A percentile compares a stretch with the other conserved stretches of the same genome.
phyloP scores from a whole-genome alignment of 1,139 yeast genomes.

The Saccharomycopsis hybrid region DNA sequence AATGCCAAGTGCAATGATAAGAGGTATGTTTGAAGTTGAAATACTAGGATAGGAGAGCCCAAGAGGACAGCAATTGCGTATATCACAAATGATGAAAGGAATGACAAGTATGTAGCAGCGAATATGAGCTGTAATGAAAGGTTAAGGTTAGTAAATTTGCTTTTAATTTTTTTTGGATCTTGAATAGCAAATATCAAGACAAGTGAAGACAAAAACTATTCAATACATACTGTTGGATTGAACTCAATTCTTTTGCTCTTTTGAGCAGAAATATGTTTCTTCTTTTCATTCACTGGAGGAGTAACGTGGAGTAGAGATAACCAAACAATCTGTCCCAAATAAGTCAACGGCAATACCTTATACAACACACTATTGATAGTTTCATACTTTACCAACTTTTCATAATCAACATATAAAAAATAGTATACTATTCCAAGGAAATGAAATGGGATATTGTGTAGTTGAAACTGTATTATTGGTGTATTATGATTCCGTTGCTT shows the following conservation, averaged over 20 bases:
- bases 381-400: conserved; percentile 15
- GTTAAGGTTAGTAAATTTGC: not conserved
- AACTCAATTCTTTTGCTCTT: not conserved
- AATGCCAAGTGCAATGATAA: conserved; percentile 62
- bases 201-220: no score
- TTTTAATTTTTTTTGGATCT: not conserved
- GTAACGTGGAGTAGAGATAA: conserved; percentile 1
- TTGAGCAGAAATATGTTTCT: not conserved
- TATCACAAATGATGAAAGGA: conserved; percentile 33
- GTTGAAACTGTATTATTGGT: conserved; percentile 1
- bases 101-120: conserved; percentile 9
- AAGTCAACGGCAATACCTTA: conserved; percentile 16
- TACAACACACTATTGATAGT: conserved; percentile 16
- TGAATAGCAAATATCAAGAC: not conserved
- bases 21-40: conserved; percentile 51
- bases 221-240: not conserved
- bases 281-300: not conserved
- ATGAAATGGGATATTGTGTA: conserved; percentile 17
- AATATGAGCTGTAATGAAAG: conserved; percentile 6
- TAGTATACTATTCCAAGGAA: conserved; percentile 14
- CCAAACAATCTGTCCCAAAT: conserved; percentile 19
- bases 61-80: conserved; percentile 53
- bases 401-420: conserved; percentile 17
- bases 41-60: conserved; percentile 76
- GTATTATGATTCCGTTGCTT: not conserved